These are phyloP conservation scores for Cucurbita pepo DNA, from an alignment of 306 rosid genomes.

Conservation along the genomic window DNA sequence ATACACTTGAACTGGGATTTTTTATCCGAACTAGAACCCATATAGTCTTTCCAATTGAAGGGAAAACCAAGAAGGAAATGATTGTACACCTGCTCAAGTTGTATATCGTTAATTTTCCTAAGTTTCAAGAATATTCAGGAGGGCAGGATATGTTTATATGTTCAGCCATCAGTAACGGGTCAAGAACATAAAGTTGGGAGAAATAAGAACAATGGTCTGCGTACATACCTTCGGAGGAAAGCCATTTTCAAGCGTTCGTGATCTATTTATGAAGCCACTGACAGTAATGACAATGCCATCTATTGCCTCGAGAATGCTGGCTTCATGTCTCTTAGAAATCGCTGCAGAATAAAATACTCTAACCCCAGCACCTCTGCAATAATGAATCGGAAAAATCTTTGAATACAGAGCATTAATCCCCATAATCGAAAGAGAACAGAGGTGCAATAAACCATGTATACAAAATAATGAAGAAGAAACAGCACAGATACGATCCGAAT, in stretches of 20 bases:
- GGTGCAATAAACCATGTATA: background rate
- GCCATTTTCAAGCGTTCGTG: constrained; percentile 28
- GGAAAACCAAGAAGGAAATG: constrained; percentile 62
- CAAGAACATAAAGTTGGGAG: background rate
- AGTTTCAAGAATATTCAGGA: background rate
- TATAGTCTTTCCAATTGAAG: constrained; percentile 44
- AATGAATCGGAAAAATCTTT: background rate
- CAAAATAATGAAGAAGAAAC: background rate
- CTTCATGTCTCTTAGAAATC: constrained; percentile 23
- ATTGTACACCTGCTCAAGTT: constrained; percentile 30
- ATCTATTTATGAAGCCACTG: constrained; percentile 16
- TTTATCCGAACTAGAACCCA: constrained; percentile 5
- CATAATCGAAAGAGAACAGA: background rate
- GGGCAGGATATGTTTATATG: background rate
- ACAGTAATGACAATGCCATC: constrained; percentile 25
- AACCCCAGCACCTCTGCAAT: constrained; percentile 14
- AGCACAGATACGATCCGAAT: background rate
- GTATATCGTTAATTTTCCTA: background rate
- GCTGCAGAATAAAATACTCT: constrained; percentile 22
- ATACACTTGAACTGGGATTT: background rate
- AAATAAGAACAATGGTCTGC: background rate
- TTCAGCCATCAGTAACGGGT: background rate
- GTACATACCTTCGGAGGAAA: constrained; percentile 17
- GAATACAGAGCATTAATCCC: background rate
- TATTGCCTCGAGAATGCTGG: constrained; percentile 19